A percentile compares a stretch with the other conserved stretches of the same genome.
phyloP scores from a whole-genome alignment of 257 asterid species.

The Rauvolfia tetraphylla region DNA sequence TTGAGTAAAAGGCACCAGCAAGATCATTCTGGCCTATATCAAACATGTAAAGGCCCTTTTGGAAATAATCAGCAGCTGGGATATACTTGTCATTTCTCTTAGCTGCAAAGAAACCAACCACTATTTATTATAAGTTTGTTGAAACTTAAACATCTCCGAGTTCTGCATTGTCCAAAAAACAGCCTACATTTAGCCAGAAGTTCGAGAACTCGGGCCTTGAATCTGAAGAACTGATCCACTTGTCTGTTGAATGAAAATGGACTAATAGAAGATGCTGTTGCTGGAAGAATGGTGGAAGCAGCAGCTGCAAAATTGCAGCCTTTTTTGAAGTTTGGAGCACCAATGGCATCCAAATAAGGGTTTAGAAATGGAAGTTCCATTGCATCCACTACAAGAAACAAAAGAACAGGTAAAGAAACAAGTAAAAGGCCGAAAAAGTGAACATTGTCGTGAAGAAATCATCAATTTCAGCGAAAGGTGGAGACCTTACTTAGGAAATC shows the following conservation, averaged over 20 bases:
- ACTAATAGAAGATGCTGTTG: conserved; percentile 56
- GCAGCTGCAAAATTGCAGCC: conserved; percentile 95
- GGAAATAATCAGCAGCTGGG: conserved; percentile 61
- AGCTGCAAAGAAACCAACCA: conserved; percentile 38
- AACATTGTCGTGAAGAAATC: no score
- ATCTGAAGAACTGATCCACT: conserved; percentile 81
- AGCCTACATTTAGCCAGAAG: conserved; percentile 52
- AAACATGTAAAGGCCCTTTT: conserved; percentile 78
- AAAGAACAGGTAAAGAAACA: background rate
- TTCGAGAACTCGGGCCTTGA: conserved; percentile 68
- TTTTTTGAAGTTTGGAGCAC: conserved; percentile 56
- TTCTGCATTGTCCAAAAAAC: background rate
- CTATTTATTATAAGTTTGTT: background rate
- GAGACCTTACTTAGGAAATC: conserved; percentile 61
- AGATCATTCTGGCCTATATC: conserved; percentile 98
- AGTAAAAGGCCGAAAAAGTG: background rate
- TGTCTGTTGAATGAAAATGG: conserved; percentile 78
- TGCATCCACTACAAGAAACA: conserved; percentile 67
- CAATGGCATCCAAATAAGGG: conserved; percentile 75
- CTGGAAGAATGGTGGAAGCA: conserved; percentile 59
- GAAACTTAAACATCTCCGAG: background rate
- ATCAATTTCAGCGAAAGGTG: background rate
- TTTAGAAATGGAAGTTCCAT: conserved; percentile 83
- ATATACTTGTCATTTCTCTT: conserved; percentile 56
- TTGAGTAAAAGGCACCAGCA: conserved; percentile 86